These are phyloP conservation scores for Saccharomyces jurei DNA, from an alignment of 805 yeast species.

Conservation along the genomic window DNA sequence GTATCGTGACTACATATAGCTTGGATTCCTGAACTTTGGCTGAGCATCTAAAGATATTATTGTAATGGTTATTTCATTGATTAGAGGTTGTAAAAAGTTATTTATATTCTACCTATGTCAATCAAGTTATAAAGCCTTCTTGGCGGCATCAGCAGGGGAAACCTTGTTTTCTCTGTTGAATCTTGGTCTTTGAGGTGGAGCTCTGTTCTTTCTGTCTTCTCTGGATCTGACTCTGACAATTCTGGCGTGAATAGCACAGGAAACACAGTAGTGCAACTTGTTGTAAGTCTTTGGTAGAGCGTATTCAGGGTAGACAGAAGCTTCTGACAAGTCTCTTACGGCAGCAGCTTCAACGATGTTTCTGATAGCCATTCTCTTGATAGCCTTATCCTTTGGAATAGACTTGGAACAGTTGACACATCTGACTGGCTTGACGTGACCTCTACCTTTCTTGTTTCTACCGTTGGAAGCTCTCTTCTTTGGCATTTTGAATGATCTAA, in stretches of 20 bases:
- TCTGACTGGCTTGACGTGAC: conserved; percentile 99
- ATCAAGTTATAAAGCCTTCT: conserved; percentile 59
- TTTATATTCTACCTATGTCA: not conserved
- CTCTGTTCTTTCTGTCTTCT: conserved; percentile 95
- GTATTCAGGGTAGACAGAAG: conserved; percentile 98
- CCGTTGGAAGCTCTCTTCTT: conserved; percentile 99
- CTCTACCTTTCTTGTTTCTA: conserved; percentile 99
- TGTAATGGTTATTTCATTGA: not conserved
- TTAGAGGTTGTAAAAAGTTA: not conserved
- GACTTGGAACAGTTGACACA: conserved; percentile 99
- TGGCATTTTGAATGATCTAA: conserved; percentile 63
- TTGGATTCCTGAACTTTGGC: too few relatives aligned
- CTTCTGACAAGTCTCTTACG: conserved; percentile 98
- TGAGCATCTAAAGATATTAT: not conserved
- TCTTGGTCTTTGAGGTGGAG: conserved; percentile 99
- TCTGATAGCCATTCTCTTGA: conserved; percentile 99
- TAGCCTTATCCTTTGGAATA: conserved; percentile 99
- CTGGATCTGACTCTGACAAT: conserved; percentile 99
- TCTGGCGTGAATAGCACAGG: conserved; percentile 99
- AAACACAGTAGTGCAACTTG: conserved; percentile 99
- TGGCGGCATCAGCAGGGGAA: conserved; percentile 95
- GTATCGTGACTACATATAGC: not conserved
- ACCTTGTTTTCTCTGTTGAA: conserved; percentile 94
- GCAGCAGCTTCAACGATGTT: conserved; percentile 99
- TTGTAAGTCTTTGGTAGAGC: conserved; percentile 99